These are phyloP conservation scores for Lophium mytilinum DNA, from an alignment of 495 filamentous ascomycete genomes.

Conservation along the genomic window DNA sequence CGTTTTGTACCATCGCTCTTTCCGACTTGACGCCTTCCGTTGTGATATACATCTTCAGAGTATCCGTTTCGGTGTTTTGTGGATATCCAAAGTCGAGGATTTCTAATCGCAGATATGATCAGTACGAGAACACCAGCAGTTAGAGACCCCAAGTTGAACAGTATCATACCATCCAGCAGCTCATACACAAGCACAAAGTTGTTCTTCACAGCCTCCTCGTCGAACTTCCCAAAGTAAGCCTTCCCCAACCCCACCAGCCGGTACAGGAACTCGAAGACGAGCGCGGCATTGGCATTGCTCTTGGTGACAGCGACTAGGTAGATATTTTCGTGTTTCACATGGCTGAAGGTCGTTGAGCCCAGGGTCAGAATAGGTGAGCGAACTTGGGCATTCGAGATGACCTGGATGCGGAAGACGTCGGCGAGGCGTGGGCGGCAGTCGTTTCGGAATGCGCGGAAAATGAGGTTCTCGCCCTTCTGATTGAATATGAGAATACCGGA, in stretches of 20 bases:
- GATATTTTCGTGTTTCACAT: slow-evolving; percentile 99
- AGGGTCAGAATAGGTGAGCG: slow-evolving; percentile 96
- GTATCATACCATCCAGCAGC: slow-evolving; percentile 72
- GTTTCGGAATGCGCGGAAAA: slow-evolving; percentile 96
- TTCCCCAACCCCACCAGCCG: slow-evolving; percentile 81
- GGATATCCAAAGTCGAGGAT: slow-evolving; percentile 99
- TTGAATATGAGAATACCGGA: slow-evolving; percentile 98
- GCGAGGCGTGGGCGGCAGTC: slow-evolving; percentile 94
- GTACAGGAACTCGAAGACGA: slow-evolving; percentile 98
- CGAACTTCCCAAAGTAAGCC: slow-evolving; percentile 97
- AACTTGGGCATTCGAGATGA: slow-evolving; percentile 97
- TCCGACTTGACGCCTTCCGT: slow-evolving; percentile 98
- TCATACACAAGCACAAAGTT: slow-evolving; percentile 99
- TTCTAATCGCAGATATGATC: slow-evolving; percentile 47
- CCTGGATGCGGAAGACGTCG: slow-evolving; percentile 98
- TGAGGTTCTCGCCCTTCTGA: slow-evolving; percentile 98
- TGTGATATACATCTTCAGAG: slow-evolving; percentile 99
- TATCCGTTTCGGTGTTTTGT: slow-evolving; percentile 98
- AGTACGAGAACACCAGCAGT: not conserved
- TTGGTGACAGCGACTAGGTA: slow-evolving; percentile 97
- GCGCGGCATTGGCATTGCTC: slow-evolving; percentile 98
- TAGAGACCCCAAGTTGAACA: not conserved
- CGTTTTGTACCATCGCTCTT: slow-evolving; percentile 51
- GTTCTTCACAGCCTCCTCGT: slow-evolving; percentile 99
- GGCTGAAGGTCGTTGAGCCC: slow-evolving; percentile 96